Base-by-base conservation (phyloP, 2,329 filamentous ascomycete genomes). In the Diaporthe nobilis region DNA sequence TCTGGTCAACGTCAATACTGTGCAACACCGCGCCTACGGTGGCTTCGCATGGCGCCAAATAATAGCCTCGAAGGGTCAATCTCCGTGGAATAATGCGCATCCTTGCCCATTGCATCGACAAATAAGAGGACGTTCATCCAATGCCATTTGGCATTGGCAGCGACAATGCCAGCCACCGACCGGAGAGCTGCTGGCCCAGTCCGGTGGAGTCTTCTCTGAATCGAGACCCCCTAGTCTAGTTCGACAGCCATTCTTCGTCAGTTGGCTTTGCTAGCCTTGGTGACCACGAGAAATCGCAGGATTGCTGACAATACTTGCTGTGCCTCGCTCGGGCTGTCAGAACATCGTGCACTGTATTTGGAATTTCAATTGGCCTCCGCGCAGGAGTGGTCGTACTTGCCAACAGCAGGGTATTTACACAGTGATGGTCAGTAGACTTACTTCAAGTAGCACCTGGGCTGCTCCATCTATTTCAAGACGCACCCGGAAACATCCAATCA, bases 141-240 rank as follows among this genome's bases (percentile, higher is more conserved):
- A 74, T 58, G 63, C 47, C 73, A 65, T 55, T 65, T 57, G 57
- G 73, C 47, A 72, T 65, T 57, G 57, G 73, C 47, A 72, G 47
- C 65, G 22, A 47, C 74, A 71, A 67, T 49, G 51, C 39, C 74
- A 58, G 67, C 51, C 61, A 63, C 39, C 63, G 12, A 39, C 65
- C 7, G 9, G 22, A 68, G 47, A 25, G 44, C 42, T 72, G 28
- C 31, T 63, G 57, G 71, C 34, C 42, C 55, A 47, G 55, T 53
- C 68, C 42, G 49, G 70, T 53, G 65, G 65, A 53, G 65, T 53
- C 47, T 39, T 68, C 51, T 28, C 51, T 73, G 53, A 42, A 53
- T 60, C 51, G 28, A 68, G 60, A 75, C 70, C 74, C 60, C 74
- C 65, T 13, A 17, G 65, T 20, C 58, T 31, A 42, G 37, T 20